Evolutionary conservation across 805 yeast species (phyloP), one percentile per base, ranked within the genome.

Genomic region (Kuraishia borneana): DNA sequence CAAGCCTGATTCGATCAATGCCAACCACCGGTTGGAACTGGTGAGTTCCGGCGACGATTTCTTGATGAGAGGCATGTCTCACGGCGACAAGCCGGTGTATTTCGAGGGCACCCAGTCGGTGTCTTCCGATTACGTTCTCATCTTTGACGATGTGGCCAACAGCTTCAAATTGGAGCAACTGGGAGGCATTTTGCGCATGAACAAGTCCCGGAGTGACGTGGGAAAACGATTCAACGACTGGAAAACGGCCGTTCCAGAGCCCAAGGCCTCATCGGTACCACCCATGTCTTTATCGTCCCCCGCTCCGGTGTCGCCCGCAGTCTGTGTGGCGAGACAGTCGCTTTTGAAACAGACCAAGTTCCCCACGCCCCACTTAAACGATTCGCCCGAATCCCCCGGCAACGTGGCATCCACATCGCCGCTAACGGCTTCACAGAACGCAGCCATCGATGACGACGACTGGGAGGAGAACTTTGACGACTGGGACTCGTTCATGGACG

Each of bases 1-100:
- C 30, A 44, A 45, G 14, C 61, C 60, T 2, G 58, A 56, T 29
- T 54, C 51, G 18, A 39, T 56, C 3, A 59, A 55, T 36, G 36
- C 43, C 10, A 30, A 38, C 0, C 40, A 31, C 19, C 45, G 50
- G 9, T 46, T 51, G 5, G 36, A 43, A 19, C 36, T 54, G 42
- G 42, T 47, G 2, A 39, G 38, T 20, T 47, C 42, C 16, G 18
- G 36, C 18, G n/a, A n/a, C n/a, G n/a, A n/a, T n/a, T n/a, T n/a
- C n/a, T n/a, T n/a, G n/a, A n/a, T n/a, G n/a, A n/a, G n/a, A n/a
- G n/a, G n/a, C n/a, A n/a, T n/a, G n/a, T n/a, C n/a, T n/a, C n/a
- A n/a, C n/a, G n/a, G n/a, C n/a, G n/a, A n/a, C n/a, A n/a, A n/a
- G n/a, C n/a, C n/a, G n/a, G n/a, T n/a, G n/a, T n/a, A n/a, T n/a